phyloP scores from a whole-genome alignment of 164 flowering plant species.

The Brasenia schreberi region DNA sequence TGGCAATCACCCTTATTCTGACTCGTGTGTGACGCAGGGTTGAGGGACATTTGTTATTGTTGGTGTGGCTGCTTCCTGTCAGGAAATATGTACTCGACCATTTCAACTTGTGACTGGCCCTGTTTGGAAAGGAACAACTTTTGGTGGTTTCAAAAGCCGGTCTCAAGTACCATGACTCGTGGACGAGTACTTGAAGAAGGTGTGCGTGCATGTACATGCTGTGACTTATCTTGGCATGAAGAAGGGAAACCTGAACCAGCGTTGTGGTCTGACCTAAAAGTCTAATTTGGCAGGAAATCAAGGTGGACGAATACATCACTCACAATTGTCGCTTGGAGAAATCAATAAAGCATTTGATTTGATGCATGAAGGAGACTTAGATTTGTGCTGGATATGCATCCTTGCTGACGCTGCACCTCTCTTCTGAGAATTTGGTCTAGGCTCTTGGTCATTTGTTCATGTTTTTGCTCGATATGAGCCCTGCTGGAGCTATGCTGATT shows the following conservation, averaged over 20 bases:
- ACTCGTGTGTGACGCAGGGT: conserved; percentile 31
- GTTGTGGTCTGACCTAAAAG: too few relatives aligned
- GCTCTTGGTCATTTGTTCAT: too few relatives aligned
- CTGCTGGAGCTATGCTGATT: too few relatives aligned
- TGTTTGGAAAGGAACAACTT: conserved; percentile 99
- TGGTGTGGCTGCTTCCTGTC: conserved; percentile 96
- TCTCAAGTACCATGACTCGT: conserved; percentile 99
- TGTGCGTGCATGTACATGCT: background rate
- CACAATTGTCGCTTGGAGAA: conserved; percentile 66
- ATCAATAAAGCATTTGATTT: conserved; percentile 86
- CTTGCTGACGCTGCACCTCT: too few relatives aligned
- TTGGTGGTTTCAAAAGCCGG: conserved; percentile 99
- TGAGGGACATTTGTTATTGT: conserved; percentile 99
- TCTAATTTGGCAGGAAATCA: conserved; percentile 59
- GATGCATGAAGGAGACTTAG: conserved; percentile 89
- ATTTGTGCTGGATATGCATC: conserved; percentile 25
- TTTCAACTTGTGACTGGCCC: conserved; percentile 98
- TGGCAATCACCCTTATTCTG: background rate
- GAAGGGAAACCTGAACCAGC: too few relatives aligned
- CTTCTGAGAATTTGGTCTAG: too few relatives aligned
- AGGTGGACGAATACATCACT: conserved; percentile 92
- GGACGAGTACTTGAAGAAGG: conserved; percentile 98
- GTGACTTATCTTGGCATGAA: background rate
- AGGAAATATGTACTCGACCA: conserved; percentile 95
- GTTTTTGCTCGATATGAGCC: too few relatives aligned